Conservation (phyloP, 306 rosid species). For the Psophocarpus tetragonolobus region DNA sequence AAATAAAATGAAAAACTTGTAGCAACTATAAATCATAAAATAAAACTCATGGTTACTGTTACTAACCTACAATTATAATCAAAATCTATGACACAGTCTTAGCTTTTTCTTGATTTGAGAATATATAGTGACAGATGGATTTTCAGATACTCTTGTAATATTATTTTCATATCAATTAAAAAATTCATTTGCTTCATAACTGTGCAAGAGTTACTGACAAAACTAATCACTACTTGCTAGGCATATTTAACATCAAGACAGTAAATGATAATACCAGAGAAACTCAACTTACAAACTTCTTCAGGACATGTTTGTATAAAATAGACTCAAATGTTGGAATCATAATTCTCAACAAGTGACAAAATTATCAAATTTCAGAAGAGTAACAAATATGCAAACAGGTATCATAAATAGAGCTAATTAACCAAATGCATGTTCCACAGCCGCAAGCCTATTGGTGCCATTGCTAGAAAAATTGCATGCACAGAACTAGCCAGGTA, state of each 20-base stretch:
- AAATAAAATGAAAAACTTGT: slow-evolving; percentile 3
- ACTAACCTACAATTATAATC: background rate
- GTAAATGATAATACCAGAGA: slow-evolving; percentile 5
- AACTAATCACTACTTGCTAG: no score
- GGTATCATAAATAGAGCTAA: background rate
- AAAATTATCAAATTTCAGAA: background rate
- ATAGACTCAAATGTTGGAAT: background rate
- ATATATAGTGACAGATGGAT: background rate
- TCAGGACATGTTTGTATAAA: background rate
- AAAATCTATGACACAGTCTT: background rate
- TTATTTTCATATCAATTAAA: no score
- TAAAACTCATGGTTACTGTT: background rate
- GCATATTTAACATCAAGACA: slow-evolving; percentile 8
- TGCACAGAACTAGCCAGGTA: background rate
- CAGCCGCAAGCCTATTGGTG: background rate
- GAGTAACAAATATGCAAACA: background rate
- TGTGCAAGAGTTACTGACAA: no score
- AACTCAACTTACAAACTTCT: background rate
- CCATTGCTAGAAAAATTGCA: background rate
- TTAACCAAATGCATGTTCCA: background rate
- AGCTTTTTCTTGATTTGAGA: slow-evolving; percentile 17
- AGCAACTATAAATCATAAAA: background rate
- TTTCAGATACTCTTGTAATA: no score
- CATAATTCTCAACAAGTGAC: slow-evolving; percentile 7
- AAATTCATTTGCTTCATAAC: no score